phyloP scores from a whole-genome alignment of 2,329 filamentous ascomycete species.

The Cladosporium sp. region DNA sequence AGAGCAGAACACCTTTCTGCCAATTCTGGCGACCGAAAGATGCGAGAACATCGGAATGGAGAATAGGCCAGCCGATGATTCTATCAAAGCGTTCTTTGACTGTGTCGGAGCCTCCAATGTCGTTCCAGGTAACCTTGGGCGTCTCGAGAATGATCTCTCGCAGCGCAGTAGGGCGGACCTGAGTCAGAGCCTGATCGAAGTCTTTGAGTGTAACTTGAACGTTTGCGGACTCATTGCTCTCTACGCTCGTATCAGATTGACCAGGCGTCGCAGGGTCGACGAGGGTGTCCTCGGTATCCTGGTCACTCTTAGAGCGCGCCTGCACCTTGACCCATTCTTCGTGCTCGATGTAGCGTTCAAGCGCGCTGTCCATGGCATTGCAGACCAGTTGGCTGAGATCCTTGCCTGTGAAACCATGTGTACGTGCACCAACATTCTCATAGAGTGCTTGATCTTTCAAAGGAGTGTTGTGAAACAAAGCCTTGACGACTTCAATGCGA shows the following conservation, averaged over 20 bases:
- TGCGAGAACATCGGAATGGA: conserved; percentile 50
- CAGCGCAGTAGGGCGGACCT: conserved; percentile 79
- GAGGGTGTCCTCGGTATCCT: conserved; percentile 11
- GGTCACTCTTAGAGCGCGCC: background rate
- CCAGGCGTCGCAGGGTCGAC: conserved; percentile 11
- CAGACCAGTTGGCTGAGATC: conserved; percentile 67
- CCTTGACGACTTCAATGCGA: conserved; percentile 69
- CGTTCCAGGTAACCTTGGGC: conserved; percentile 77
- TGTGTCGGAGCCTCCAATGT: conserved; percentile 66
- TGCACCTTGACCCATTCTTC: conserved; percentile 20
- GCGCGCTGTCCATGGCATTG: conserved; percentile 43
- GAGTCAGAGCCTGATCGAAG: conserved; percentile 61
- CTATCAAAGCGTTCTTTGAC: conserved; percentile 62
- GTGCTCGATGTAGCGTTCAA: conserved; percentile 29
- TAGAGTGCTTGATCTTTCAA: conserved; percentile 45
- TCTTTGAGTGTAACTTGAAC: conserved; percentile 41
- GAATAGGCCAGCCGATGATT: conserved; percentile 56
- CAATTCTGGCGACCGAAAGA: conserved; percentile 50
- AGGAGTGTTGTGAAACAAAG: conserved; percentile 50
- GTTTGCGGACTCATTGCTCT: background rate
- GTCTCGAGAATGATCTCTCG: conserved; percentile 85
- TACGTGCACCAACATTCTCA: conserved; percentile 62
- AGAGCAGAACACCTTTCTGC: conserved; percentile 89
- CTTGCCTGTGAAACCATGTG: conserved; percentile 80
- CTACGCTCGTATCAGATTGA: background rate